A percentile compares a stretch with the other conserved stretches of the same genome.
These are phyloP conservation scores for Dinochytrium kinnereticum DNA, from an alignment of 371 early-diverging fungal genomes.

Conservation along the genomic window DNA sequence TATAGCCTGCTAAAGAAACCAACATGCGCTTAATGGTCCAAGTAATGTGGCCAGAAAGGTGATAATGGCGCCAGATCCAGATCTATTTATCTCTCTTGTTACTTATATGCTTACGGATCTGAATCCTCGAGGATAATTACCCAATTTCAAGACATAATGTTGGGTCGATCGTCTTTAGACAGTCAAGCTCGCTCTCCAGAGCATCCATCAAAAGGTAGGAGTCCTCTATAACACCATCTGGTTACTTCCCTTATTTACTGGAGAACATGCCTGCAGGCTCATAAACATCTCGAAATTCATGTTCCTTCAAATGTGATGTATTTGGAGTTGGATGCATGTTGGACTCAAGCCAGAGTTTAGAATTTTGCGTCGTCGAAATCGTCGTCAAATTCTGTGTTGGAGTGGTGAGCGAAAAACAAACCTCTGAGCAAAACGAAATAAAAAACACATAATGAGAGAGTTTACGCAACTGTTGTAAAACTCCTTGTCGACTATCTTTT, in stretches of 20 bases:
- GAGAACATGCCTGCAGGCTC: constrained; percentile 7
- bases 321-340: constrained; percentile 6
- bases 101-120: background rate
- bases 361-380: constrained; percentile 20
- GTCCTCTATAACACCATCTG: constrained; percentile 69
- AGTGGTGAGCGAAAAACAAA: background rate
- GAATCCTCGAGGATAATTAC: constrained; percentile 43
- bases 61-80: constrained; percentile 88
- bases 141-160: constrained; percentile 85
- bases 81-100: constrained; percentile 52
- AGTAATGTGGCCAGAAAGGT: constrained; percentile 69
- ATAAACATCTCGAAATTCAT: constrained; percentile 1
- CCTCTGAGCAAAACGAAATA: background rate
- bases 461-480: constrained; percentile 34
- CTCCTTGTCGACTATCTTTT: constrained; percentile 31
- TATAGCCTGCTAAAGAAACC: too few species aligned
- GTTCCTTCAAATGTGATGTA: constrained; percentile 3
- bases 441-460: background rate
- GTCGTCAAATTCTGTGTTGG: constrained; percentile 28
- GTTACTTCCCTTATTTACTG: background rate
- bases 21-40: constrained; percentile 26
- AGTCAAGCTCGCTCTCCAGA: constrained; percentile 74
- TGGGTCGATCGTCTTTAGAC: constrained; percentile 61
- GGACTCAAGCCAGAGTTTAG: background rate
- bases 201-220: constrained; percentile 91